Percentiles rank a stretch among this genome's conserved stretches.
Conservation (phyloP, 768 basidiomycete species). For the Lactarius evosmus region DNA sequence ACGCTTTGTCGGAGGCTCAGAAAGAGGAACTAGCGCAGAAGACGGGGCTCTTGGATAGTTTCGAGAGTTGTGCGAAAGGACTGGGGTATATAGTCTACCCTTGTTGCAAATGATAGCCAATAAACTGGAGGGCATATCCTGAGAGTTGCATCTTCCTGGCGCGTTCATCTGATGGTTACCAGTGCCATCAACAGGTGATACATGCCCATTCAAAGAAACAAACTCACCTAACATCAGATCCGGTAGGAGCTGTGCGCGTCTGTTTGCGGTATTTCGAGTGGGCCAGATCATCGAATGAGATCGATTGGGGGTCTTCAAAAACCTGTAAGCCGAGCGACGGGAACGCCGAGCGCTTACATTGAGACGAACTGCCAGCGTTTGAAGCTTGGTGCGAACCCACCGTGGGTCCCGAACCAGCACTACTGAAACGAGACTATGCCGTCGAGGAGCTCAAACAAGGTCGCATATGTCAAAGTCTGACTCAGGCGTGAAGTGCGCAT, state of each 20-base stretch:
- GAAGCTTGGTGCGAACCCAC: slow-evolving; percentile 12
- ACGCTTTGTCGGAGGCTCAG: slow-evolving; percentile 65
- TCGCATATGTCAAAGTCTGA: slow-evolving; percentile 17
- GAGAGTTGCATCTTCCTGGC: slow-evolving; percentile 11
- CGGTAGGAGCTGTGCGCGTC: slow-evolving; percentile 3
- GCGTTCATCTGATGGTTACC: slow-evolving; percentile 1
- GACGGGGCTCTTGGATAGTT: slow-evolving; percentile 40
- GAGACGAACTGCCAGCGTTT: slow-evolving; percentile 26
- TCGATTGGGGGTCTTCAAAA: not conserved
- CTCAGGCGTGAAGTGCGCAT: slow-evolving; percentile 7
- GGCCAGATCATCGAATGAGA: no score
- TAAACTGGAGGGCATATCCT: slow-evolving; percentile 23
- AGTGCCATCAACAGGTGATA: not conserved
- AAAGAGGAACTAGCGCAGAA: slow-evolving; percentile 51
- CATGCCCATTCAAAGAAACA: not conserved
- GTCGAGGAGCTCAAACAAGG: slow-evolving; percentile 7
- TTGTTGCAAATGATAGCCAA: slow-evolving; percentile 36
- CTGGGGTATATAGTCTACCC: slow-evolving; percentile 47
- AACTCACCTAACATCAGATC: slow-evolving; percentile 9
- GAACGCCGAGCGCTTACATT: slow-evolving; percentile 40
- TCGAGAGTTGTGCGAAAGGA: slow-evolving; percentile 31
- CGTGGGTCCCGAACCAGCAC: slow-evolving; percentile 26
- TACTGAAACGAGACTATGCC: slow-evolving; percentile 25
- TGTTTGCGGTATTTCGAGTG: slow-evolving; percentile 60
- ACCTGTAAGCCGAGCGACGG: slow-evolving; percentile 23